Conservation (phyloP, 163 green algal genomes). For the Coccomyxa subellipsoidea region DNA sequence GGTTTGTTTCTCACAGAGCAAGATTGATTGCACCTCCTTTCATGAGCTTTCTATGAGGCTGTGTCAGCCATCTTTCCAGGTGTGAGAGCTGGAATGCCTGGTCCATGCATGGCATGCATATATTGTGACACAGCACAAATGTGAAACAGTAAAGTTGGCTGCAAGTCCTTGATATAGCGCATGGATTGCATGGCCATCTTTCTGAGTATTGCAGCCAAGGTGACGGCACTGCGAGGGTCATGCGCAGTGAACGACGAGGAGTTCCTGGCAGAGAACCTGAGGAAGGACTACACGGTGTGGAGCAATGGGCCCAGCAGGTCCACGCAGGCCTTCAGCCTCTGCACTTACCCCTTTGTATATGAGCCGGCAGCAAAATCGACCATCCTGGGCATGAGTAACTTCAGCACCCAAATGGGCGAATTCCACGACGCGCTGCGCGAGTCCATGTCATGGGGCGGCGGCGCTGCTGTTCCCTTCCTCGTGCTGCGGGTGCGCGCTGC, state of each 20-base stretch:
- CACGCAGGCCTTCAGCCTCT: conserved; percentile 59
- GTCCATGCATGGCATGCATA: background rate
- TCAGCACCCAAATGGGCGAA: conserved; percentile 48
- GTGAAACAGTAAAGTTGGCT: background rate
- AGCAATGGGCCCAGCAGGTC: conserved; percentile 3
- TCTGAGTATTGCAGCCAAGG: too few species aligned
- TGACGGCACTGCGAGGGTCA: too few species aligned
- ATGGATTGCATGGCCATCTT: too few species aligned
- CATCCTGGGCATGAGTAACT: conserved; percentile 56
- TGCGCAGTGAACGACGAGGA: conserved; percentile 65
- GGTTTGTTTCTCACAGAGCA: background rate
- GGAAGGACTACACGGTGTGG: conserved; percentile 60
- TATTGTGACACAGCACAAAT: background rate
- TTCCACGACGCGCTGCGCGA: conserved; percentile 46
- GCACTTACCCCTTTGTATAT: conserved; percentile 68
- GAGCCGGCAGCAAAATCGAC: conserved; percentile 54
- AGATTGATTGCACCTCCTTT: background rate
- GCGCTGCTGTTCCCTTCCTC: background rate
- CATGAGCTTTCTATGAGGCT: too few species aligned
- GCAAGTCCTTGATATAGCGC: too few species aligned
- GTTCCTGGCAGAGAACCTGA: conserved; percentile 56
- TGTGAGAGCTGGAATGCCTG: too few species aligned
- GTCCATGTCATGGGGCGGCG: background rate
- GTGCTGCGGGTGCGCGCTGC: background rate
- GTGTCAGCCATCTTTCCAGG: too few species aligned